Evolutionary conservation across 2,329 filamentous ascomycete species (phyloP).

Genomic region (Thielaviopsis ethacetica): DNA sequence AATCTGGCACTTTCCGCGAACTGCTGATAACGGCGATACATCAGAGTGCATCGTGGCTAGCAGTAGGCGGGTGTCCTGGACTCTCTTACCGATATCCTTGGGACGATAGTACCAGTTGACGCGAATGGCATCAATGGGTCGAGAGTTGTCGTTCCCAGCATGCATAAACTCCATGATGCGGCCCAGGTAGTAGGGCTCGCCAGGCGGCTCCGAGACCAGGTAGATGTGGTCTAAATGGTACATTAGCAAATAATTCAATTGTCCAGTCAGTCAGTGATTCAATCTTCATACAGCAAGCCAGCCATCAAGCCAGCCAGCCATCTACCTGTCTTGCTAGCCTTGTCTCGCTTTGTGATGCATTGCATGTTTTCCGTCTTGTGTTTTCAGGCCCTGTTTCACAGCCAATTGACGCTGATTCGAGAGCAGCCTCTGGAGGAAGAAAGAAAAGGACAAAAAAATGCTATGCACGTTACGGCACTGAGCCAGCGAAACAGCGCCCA

Average conservation of each 20-base stretch:
- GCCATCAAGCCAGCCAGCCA: too few species aligned
- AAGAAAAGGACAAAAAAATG: too few species aligned
- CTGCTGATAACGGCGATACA: slow-evolving; percentile 75
- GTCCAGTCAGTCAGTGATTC: too few species aligned
- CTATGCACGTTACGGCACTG: too few species aligned
- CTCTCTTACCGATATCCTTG: slow-evolving; percentile 85
- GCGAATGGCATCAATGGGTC: slow-evolving; percentile 69
- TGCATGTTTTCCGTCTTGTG: not conserved
- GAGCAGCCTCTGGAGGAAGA: too few species aligned
- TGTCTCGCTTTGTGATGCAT: not conserved
- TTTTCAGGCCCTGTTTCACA: not conserved
- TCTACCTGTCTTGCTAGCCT: not conserved
- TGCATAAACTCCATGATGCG: slow-evolving; percentile 98
- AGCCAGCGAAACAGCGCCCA: too few species aligned
- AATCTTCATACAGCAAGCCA: too few species aligned
- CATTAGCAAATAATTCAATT: not conserved
- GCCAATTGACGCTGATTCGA: not conserved
- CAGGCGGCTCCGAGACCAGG: slow-evolving; percentile 90
- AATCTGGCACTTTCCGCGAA: slow-evolving; percentile 88
- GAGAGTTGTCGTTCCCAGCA: slow-evolving; percentile 52
- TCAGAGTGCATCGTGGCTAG: slow-evolving; percentile 99
- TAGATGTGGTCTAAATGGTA: slow-evolving; percentile 56
- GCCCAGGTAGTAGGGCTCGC: slow-evolving; percentile 93
- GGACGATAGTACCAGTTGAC: slow-evolving; percentile 98
- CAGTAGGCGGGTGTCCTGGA: slow-evolving; percentile 75